Evolutionary conservation across 2,329 filamentous ascomycete species (phyloP).

Genomic region (Venturiaceae sp.): DNA sequence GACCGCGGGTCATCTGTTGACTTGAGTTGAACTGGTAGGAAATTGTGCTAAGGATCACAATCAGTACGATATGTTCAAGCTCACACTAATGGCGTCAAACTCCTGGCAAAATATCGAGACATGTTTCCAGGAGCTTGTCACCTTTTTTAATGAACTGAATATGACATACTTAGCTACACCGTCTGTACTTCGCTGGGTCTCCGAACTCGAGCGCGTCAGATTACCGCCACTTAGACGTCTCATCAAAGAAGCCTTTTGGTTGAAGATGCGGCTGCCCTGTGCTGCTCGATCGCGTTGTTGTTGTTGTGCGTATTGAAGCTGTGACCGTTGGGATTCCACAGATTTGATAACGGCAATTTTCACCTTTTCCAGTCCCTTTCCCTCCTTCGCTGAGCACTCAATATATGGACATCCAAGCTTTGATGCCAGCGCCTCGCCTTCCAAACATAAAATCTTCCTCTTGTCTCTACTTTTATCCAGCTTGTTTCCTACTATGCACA

Average conservation of each 20-base stretch:
- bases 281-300: background rate
- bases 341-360: background rate
- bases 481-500: slow-evolving; percentile 1
- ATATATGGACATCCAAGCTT: background rate
- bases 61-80: too few relatives aligned
- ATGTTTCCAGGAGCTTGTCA: too few relatives aligned
- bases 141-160: too few relatives aligned
- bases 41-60: too few relatives aligned
- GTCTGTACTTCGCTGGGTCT: background rate
- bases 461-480: background rate
- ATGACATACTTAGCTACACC: background rate
- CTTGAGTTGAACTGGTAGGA: background rate
- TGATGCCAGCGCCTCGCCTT: background rate
- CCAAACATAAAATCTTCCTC: background rate
- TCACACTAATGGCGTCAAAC: too few relatives aligned
- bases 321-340: background rate
- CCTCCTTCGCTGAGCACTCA: background rate
- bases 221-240: background rate
- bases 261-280: background rate
- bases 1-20: background rate
- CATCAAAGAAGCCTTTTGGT: background rate
- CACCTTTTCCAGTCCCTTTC: background rate
- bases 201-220: background rate
- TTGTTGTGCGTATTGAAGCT: background rate
- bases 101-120: too few relatives aligned